Base-by-base conservation (phyloP, 352 stramenopile species). In the Aphanomyces euteiches region DNA sequence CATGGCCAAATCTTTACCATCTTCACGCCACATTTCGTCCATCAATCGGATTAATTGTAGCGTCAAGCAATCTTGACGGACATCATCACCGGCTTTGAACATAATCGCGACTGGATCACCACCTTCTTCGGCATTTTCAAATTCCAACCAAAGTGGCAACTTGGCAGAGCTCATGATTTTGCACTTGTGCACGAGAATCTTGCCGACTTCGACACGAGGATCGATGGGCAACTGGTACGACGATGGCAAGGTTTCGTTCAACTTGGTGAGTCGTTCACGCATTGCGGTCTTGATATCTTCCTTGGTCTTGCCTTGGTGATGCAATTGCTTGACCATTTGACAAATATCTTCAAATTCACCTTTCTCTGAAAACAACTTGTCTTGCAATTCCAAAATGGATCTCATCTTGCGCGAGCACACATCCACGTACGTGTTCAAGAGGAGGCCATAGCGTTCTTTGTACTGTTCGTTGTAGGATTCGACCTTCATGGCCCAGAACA, bases 21-120 rank as follows among this genome's bases (percentile, higher is more conserved):
- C 87, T 39, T 95, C 86, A 61, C 92, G 90, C 91, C 92, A 97
- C 80, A 98, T 92, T 66, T 91, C 79, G 67, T 98, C 90, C 91
- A 98, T 97, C 28, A 97, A 61, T 59, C 89, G 85, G 38, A 98
- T 89, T 48, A 98, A 61, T 76, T 98, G 90, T 53, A 98, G 79
- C 37, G 92, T 97, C 69, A 98, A 76, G 66, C 96, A 96, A 77
- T 98, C 94, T 75, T 98, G 94, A 17, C 94, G 89, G 34, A 98
- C 82, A 67, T 98, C 94, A 64, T 98, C 94, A 36, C 94, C 94
- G n/a, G 87, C 82, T 83, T 98, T 98, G 75, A 97, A 97, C 69
- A 98, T 96, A 7, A 97, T 84, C 1, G 83, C 89, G 12, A 95
- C 82, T 6, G 85, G 80, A 56, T 93, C 85, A 4, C 87, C 87